Evolutionary conservation across 2,329 filamentous ascomycete genomes (phyloP).

Genomic region (Tolypocladium inflatum): DNA sequence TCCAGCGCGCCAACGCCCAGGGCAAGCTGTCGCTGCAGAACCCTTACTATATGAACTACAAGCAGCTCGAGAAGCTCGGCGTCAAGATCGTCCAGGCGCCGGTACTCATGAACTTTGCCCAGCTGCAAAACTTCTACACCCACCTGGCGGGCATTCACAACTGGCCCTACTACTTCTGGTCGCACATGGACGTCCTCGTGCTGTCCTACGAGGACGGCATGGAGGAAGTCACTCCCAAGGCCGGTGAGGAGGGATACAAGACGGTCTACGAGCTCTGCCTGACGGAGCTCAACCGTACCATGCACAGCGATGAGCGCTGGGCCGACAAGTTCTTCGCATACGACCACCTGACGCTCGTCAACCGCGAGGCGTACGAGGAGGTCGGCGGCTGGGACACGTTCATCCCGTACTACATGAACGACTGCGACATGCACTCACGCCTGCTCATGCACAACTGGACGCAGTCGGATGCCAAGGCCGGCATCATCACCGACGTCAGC

Average conservation of each 20-base stretch:
- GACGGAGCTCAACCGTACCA: constrained; percentile 21
- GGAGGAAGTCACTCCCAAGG: constrained; percentile 19
- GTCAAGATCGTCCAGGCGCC: constrained; percentile 41
- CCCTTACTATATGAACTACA: constrained; percentile 47
- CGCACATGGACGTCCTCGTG: constrained; percentile 44
- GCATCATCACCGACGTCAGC: constrained; percentile 36
- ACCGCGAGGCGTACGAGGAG: constrained; percentile 38
- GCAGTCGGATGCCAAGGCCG: constrained; percentile 26
- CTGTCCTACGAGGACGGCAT: constrained; percentile 30
- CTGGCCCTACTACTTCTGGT: constrained; percentile 45
- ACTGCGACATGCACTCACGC: constrained; percentile 45
- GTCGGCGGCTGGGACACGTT: constrained; percentile 47
- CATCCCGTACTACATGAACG: constrained; percentile 48
- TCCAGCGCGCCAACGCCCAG: constrained; percentile 40
- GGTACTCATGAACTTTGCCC: constrained; percentile 42
- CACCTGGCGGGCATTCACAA: constrained; percentile 30
- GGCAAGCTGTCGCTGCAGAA: constrained; percentile 41
- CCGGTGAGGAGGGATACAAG: constrained; percentile 27
- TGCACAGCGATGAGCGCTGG: constrained; percentile 30
- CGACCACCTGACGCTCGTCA: constrained; percentile 48
- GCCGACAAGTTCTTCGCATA: constrained; percentile 47
- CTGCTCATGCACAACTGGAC: constrained; percentile 36
- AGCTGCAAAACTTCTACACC: constrained; percentile 46
- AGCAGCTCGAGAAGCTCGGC: constrained; percentile 36
- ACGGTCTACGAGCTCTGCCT: constrained; percentile 30